Base-by-base conservation (phyloP, 139 green algal genomes). In the Coccomyxa sp. region DNA sequence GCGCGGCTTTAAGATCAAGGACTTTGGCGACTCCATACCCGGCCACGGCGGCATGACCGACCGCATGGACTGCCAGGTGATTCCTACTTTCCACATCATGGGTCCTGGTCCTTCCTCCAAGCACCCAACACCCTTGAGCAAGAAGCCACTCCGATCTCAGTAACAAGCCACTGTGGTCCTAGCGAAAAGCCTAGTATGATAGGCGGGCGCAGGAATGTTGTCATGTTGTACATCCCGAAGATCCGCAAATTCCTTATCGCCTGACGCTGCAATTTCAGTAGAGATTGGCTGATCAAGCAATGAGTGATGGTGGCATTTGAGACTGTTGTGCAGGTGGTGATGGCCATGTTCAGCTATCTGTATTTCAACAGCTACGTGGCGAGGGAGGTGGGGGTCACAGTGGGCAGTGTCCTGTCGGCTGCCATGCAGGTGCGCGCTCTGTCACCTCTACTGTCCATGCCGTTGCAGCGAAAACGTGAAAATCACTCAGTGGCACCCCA, bases 1-100 rank as follows among this genome's bases (percentile, higher is more conserved):
- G 93, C 93, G 97, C 18, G 96, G 95, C 28, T 98, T 99, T 88
- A 95, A 97, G 80, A 96, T 99, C 86, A 98, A 99, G 89, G 97
- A 99, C 86, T 99, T 99, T 92, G 96, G 95, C 0, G 93, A 98
- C 85, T 95, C 88, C 68, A 99, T 99, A 79, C 97, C 97, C 14
- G 97, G 97, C 0, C 97, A 99, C 86, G 97, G 97, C 23, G 97
- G 97, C 58, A 92, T 99, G 66, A 99, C 97, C 0, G 97, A 99
- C 87, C 90, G 97, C 38, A 98, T 99, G 86, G 97, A 99, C 89
- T 99, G 97, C 90, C 97, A 99, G 91, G 88, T 91, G 45, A 13
- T 76, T 30, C 18, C 66, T 38, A 31, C 38, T 25, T 51, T 81
- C 30, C 63, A n/a, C 77, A 66, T 25, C 38, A 59, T 15, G 58